Evolutionary conservation across 176 grass and related monocot species (phyloP).

Genomic region (Aegilops sharonensis): DNA sequence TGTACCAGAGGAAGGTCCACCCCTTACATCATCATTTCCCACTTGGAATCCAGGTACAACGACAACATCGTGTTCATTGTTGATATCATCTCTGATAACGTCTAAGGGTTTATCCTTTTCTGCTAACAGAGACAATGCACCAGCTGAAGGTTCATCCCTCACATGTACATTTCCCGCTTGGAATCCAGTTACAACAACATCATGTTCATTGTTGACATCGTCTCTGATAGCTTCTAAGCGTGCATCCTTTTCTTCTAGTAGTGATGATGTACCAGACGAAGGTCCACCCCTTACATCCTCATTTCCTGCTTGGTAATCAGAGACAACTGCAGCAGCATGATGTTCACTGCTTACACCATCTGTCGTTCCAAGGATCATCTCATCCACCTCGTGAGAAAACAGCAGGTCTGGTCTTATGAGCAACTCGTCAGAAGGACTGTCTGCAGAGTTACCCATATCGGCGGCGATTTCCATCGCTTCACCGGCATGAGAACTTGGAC

Average conservation of each 20-base stretch:
- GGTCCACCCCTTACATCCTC: neutral
- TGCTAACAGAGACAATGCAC: conserved; percentile 10
- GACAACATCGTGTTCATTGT: conserved; percentile 8
- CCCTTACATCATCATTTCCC: conserved; percentile 8
- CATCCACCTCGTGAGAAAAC: conserved; percentile 24
- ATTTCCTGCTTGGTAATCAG: conserved; percentile 18
- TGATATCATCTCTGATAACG: conserved; percentile 21
- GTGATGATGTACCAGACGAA: conserved; percentile 14
- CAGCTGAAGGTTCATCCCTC: conserved; percentile 13
- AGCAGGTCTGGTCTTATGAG: conserved; percentile 25
- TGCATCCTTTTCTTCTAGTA: conserved; percentile 22
- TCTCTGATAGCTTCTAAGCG: conserved; percentile 23
- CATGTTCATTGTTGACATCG: conserved; percentile 10
- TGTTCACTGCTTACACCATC: conserved; percentile 30
- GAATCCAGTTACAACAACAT: conserved; percentile 5
- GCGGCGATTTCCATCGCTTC: neutral
- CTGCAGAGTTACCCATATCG: conserved; percentile 4
- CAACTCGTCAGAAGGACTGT: conserved; percentile 17
- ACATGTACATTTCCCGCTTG: conserved; percentile 18
- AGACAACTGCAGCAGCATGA: conserved; percentile 7
- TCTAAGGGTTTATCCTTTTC: conserved; percentile 23
- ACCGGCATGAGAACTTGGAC: conserved; percentile 25
- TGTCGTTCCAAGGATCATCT: conserved; percentile 39
- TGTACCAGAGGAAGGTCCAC: conserved; percentile 17
- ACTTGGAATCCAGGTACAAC: conserved; percentile 20